A percentile compares a stretch with the other conserved stretches of the same genome.
Conservation (phyloP, 495 filamentous ascomycete species). For the Mytilinidion resinicola region DNA sequence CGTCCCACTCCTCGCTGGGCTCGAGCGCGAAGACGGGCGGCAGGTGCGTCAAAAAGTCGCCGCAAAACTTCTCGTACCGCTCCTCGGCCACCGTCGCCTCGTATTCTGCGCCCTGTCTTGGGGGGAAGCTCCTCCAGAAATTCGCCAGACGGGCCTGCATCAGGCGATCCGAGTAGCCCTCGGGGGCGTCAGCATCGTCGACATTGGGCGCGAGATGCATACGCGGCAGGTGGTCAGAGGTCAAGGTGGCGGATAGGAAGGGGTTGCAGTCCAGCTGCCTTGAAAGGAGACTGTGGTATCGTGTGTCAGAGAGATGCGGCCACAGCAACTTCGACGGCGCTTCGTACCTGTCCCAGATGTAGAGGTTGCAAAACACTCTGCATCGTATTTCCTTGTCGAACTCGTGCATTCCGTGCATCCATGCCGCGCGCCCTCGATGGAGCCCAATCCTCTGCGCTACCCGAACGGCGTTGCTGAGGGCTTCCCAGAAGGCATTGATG, state of each 20-base stretch:
- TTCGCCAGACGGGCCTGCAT: slow-evolving; percentile 24
- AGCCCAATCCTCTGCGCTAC: slow-evolving; percentile 3
- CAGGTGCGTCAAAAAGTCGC: slow-evolving; percentile 20
- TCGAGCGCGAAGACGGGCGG: slow-evolving; percentile 24
- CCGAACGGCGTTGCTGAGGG: background rate
- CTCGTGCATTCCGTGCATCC: background rate
- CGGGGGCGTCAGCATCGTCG: background rate
- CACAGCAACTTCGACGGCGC: background rate
- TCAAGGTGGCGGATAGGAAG: background rate
- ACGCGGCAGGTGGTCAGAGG: background rate
- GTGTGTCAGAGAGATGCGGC: background rate
- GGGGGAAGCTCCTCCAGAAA: slow-evolving; percentile 23
- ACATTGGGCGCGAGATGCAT: background rate
- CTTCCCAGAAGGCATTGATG: slow-evolving; percentile 3
- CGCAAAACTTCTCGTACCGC: slow-evolving; percentile 28
- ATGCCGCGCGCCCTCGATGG: slow-evolving; percentile 2
- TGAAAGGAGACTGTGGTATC: slow-evolving; percentile 14
- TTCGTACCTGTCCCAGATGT: slow-evolving; percentile 19
- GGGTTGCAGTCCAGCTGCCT: slow-evolving; percentile 10
- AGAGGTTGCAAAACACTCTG: slow-evolving; percentile 31
- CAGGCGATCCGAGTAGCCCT: slow-evolving; percentile 26
- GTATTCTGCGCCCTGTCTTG: slow-evolving; percentile 5
- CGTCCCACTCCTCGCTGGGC: slow-evolving; percentile 28
- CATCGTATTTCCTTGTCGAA: slow-evolving; percentile 28
- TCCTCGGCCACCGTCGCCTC: slow-evolving; percentile 21